Percentiles rank a stretch among this genome's conserved stretches.
These are phyloP conservation scores for Ciborinia camelliae DNA, from an alignment of 2,329 filamentous ascomycete species.

Conservation along the genomic window DNA sequence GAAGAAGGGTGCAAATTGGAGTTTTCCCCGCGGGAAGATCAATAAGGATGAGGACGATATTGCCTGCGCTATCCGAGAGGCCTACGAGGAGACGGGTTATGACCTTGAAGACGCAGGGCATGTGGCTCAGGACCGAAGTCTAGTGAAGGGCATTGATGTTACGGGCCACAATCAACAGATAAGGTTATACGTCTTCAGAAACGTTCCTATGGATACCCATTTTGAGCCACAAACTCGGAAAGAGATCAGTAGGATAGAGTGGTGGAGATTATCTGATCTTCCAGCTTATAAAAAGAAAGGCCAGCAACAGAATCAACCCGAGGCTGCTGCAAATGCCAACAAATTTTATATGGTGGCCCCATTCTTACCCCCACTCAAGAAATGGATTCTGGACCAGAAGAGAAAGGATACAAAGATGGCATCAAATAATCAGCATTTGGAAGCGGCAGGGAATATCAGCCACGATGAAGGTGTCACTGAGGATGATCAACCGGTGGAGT, in stretches of 20 bases:
- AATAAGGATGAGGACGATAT: slow-evolving; percentile 95
- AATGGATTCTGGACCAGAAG: slow-evolving; percentile 85
- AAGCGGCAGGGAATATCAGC: slow-evolving; percentile 42
- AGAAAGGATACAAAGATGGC: slow-evolving; percentile 60
- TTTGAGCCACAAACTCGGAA: slow-evolving; percentile 92
- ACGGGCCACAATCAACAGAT: slow-evolving; percentile 92
- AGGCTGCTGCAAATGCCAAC: slow-evolving; percentile 59
- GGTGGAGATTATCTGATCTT: slow-evolving; percentile 87
- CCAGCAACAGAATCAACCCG: slow-evolving; percentile 55
- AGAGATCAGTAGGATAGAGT: slow-evolving; percentile 95
- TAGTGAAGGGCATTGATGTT: slow-evolving; percentile 80
- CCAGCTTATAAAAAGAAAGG: slow-evolving; percentile 69
- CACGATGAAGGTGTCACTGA: slow-evolving; percentile 58
- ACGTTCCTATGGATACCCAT: slow-evolving; percentile 78
- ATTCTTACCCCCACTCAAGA: slow-evolving; percentile 79
- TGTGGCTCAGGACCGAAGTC: slow-evolving; percentile 61
- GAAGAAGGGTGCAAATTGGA: slow-evolving; percentile 97
- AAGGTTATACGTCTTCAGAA: slow-evolving; percentile 85
- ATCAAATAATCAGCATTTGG: slow-evolving; percentile 42
- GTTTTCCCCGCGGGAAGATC: slow-evolving; percentile 95
- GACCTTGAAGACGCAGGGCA: slow-evolving; percentile 75
- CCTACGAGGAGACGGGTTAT: slow-evolving; percentile 93
- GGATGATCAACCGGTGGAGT: slow-evolving; percentile 48
- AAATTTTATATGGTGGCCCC: slow-evolving; percentile 99
- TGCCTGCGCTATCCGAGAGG: slow-evolving; percentile 89